Conservation (phyloP, 2,329 filamentous ascomycete genomes). For the Phyllachora maydis region DNA sequence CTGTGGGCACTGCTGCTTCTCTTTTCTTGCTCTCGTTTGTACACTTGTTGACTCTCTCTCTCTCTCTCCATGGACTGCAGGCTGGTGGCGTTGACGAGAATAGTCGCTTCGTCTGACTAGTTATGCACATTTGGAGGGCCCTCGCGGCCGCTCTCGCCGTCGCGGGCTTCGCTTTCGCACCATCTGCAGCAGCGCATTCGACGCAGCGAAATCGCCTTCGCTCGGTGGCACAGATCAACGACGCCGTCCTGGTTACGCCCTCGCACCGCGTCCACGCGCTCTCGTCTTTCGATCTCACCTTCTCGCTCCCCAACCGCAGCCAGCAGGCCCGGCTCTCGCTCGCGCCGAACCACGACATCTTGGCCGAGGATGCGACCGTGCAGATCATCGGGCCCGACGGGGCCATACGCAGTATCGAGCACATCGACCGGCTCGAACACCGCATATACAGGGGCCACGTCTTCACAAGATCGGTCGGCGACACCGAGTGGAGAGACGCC, state of each 20-base stretch:
- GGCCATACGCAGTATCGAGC: slow-evolving; percentile 40
- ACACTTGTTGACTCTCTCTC: too few species aligned
- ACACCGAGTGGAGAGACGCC: slow-evolving; percentile 51
- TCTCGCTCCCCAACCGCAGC: slow-evolving; percentile 45
- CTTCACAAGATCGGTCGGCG: slow-evolving; percentile 41
- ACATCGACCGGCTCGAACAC: slow-evolving; percentile 52
- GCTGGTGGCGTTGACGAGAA: too few species aligned
- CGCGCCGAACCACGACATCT: slow-evolving; percentile 79
- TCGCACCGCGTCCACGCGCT: slow-evolving; percentile 61
- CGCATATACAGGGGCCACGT: slow-evolving; percentile 68
- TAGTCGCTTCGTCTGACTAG: slow-evolving; percentile 3
- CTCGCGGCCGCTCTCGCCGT: slow-evolving; percentile 9
- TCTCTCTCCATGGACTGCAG: slow-evolving; percentile 5
- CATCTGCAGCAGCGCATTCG: slow-evolving; percentile 37
- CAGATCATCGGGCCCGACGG: slow-evolving; percentile 56
- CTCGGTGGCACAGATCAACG: slow-evolving; percentile 51
- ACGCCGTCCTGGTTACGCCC: slow-evolving; percentile 57
- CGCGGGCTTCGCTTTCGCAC: slow-evolving; percentile 4
- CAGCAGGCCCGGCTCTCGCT: slow-evolving; percentile 61
- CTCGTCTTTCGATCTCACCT: slow-evolving; percentile 70
- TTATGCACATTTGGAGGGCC: slow-evolving; percentile 10
- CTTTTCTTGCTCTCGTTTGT: too few species aligned
- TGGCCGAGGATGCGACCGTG: slow-evolving; percentile 56
- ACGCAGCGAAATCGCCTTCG: slow-evolving; percentile 56
- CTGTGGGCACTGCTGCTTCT: too few species aligned